Evolutionary conservation across 2,329 filamentous ascomycete genomes (phyloP).

Genomic region (Cryphonectria naterciae): DNA sequence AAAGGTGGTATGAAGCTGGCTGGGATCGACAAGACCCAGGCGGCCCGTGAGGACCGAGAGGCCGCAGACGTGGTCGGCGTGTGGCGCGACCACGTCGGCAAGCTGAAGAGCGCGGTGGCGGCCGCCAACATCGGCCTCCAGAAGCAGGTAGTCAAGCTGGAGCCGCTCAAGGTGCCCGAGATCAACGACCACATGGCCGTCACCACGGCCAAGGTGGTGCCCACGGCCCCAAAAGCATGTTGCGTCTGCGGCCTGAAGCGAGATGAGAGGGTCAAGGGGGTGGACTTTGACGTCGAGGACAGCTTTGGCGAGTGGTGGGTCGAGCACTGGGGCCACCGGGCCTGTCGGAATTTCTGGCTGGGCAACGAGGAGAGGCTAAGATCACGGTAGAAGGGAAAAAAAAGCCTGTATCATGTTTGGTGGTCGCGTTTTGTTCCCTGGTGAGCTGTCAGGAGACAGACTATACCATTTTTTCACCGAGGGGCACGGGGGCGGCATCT

Average conservation of each 20-base stretch:
- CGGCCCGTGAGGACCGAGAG: constrained; percentile 83
- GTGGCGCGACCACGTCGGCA: constrained; percentile 78
- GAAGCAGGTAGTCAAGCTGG: constrained; percentile 33
- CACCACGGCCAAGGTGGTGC: constrained; percentile 70
- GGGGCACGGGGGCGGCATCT: background rate
- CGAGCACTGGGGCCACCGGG: constrained; percentile 81
- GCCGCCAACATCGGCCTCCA: constrained; percentile 58
- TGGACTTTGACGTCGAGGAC: constrained; percentile 80
- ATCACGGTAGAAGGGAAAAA: constrained; percentile 62
- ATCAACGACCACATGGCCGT: constrained; percentile 71
- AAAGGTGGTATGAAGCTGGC: constrained; percentile 87
- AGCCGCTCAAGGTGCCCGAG: constrained; percentile 65
- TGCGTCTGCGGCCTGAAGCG: constrained; percentile 86
- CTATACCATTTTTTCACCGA: background rate
- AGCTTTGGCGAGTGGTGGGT: constrained; percentile 97
- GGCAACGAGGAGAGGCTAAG: constrained; percentile 71
- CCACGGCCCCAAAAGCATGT: constrained; percentile 76
- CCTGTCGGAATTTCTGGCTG: constrained; percentile 85
- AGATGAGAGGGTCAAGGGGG: constrained; percentile 77
- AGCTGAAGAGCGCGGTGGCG: constrained; percentile 73
- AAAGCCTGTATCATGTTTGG: background rate
- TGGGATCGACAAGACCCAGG: constrained; percentile 81
- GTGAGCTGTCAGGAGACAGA: background rate
- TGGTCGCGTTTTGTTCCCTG: background rate
- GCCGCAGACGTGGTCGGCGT: constrained; percentile 73